Evolutionary conservation across 2,329 filamentous ascomycete species (phyloP).

Genomic region (Fusarium sp.): DNA sequence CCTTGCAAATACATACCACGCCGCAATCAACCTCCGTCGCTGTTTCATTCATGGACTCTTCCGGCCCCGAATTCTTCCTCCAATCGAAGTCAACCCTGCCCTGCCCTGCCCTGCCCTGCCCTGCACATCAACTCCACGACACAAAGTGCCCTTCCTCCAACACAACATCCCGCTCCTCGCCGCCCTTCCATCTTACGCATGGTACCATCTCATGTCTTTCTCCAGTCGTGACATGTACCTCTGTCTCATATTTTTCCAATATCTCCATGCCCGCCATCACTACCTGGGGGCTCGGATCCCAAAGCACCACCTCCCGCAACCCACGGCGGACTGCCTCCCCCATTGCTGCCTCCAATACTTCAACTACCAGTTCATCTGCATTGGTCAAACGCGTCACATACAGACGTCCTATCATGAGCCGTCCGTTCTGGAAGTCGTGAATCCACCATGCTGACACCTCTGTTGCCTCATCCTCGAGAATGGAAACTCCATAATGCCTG

Average conservation of each 20-base stretch:
- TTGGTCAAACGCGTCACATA: constrained; percentile 16
- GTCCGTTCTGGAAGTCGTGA: constrained; percentile 48
- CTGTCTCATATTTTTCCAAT: constrained; percentile 21
- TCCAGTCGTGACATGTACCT: constrained; percentile 39
- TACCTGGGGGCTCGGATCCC: constrained; percentile 51
- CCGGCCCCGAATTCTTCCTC: constrained; percentile 9
- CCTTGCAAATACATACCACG: neutral
- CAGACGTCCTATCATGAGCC: constrained; percentile 35
- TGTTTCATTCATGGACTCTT: constrained; percentile 2
- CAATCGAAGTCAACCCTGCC: constrained; percentile 6
- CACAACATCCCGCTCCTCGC: constrained; percentile 39
- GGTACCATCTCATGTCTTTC: constrained; percentile 50
- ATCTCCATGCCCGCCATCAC: neutral
- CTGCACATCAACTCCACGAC: constrained; percentile 19
- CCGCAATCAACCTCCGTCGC: neutral
- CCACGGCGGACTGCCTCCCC: constrained; percentile 49
- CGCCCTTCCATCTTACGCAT: constrained; percentile 52
- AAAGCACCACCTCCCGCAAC: constrained; percentile 50
- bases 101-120: neutral
- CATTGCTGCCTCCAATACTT: constrained; percentile 49
- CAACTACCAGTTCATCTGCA: constrained; percentile 12
- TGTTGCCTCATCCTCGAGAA: constrained; percentile 22
- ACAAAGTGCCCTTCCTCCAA: constrained; percentile 44
- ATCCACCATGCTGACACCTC: constrained; percentile 51
- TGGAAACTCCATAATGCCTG: constrained; percentile 15